These are phyloP conservation scores for Cantharellus cinnabarinus DNA, from an alignment of 768 basidiomycete species.

Conservation along the genomic window DNA sequence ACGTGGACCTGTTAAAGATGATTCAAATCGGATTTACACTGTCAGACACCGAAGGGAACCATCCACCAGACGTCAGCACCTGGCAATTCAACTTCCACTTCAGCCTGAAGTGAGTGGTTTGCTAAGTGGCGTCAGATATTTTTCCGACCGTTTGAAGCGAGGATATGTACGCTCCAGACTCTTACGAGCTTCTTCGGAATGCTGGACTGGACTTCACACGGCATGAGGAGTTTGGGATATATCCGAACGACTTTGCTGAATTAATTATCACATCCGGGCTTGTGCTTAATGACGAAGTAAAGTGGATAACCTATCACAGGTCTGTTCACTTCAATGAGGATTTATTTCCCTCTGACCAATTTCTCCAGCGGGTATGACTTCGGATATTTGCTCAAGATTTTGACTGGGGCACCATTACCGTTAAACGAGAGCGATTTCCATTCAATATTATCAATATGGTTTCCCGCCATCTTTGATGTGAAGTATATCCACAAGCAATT, in stretches of 20 bases:
- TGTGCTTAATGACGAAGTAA: conserved; percentile 71
- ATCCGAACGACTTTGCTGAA: conserved; percentile 89
- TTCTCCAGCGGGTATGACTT: conserved; percentile 82
- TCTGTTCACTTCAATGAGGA: conserved; percentile 20
- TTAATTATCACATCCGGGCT: conserved; percentile 91
- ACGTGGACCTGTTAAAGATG: conserved; percentile 93
- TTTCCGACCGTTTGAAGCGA: conserved; percentile 31
- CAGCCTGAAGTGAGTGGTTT: conserved; percentile 49
- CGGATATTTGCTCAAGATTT: conserved; percentile 90
- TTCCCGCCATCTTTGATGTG: conserved; percentile 92
- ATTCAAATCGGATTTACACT: conserved; percentile 94
- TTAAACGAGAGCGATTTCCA: conserved; percentile 82
- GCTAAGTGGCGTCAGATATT: background rate
- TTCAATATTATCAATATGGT: conserved; percentile 72
- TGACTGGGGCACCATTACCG: conserved; percentile 68
- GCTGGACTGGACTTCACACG: conserved; percentile 91
- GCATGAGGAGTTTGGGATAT: conserved; percentile 80
- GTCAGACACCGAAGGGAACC: conserved; percentile 83
- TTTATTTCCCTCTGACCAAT: background rate
- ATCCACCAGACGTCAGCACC: conserved; percentile 73
- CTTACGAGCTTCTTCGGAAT: conserved; percentile 82
- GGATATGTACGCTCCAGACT: conserved; percentile 98
- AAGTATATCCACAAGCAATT: conserved; percentile 82
- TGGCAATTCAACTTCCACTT: conserved; percentile 99
- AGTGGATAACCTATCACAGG: conserved; percentile 98